A percentile compares a stretch with the other conserved stretches of the same genome.
Evolutionary conservation across 1,284 basidiomycete species (phyloP).

Genomic region (Irpex sp.): DNA sequence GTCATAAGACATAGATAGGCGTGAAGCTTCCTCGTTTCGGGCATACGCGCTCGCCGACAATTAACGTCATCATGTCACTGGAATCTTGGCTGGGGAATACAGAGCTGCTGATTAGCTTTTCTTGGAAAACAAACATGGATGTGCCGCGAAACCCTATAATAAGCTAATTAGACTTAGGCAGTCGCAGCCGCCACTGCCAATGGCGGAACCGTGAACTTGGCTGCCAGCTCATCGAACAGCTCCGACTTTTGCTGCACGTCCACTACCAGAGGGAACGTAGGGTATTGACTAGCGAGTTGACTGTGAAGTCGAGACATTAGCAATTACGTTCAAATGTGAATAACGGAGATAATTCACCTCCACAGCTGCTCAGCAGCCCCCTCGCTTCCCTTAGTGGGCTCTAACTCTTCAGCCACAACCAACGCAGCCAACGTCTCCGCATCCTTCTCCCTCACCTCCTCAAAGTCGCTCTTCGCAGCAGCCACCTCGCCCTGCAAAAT

Average conservation of each 20-base stretch:
- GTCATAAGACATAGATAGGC: no score
- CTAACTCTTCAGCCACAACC: conserved; percentile 65
- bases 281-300: conserved; percentile 52
- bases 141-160: neutral
- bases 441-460: conserved; percentile 67
- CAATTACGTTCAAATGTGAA: conserved; percentile 7
- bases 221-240: conserved; percentile 69
- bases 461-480: conserved; percentile 82
- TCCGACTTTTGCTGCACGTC: conserved; percentile 60
- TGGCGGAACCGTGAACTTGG: conserved; percentile 63
- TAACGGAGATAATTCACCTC: conserved; percentile 47
- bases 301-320: conserved; percentile 32
- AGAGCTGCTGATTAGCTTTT: neutral
- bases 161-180: neutral
- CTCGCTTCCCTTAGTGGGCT: conserved; percentile 42
- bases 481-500: conserved; percentile 77
- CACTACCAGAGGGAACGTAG: conserved; percentile 64
- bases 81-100: neutral
- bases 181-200: conserved; percentile 35
- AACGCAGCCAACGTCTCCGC: conserved; percentile 70
- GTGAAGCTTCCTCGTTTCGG: no score
- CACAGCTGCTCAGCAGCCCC: conserved; percentile 62
- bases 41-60: no score
- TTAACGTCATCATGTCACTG: no score
- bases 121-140: neutral